Conservation (phyloP, 768 basidiomycete species). For the Mycena rebaudengoi region DNA sequence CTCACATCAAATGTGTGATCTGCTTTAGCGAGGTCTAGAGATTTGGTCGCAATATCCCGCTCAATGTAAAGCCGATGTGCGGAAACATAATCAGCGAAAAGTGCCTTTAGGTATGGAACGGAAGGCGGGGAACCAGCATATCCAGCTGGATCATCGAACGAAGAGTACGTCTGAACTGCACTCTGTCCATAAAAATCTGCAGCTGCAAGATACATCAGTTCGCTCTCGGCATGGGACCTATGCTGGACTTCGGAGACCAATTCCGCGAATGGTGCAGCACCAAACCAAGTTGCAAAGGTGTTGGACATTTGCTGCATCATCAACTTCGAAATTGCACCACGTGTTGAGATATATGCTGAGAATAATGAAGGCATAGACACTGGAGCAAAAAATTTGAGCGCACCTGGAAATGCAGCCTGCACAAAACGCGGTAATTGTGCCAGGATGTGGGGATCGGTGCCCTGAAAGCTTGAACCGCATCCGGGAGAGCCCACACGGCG, state of each 20-base stretch:
- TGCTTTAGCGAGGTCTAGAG: no score
- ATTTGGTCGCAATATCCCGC: neutral
- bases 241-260: neutral
- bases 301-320: no score
- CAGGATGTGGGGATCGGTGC: conserved; percentile 13
- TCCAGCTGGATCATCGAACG: no score
- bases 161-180: no score
- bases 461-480: conserved; percentile 13
- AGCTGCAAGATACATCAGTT: neutral
- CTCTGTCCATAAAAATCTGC: neutral
- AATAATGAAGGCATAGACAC: no score
- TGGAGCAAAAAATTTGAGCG: no score
- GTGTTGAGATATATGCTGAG: no score
- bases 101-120: neutral
- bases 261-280: neutral
- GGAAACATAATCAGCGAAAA: neutral
- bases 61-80: no score
- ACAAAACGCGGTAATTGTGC: conserved; percentile 11
- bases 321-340: no score
- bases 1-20: no score
- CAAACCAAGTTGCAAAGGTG: neutral
- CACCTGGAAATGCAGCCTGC: conserved; percentile 5
- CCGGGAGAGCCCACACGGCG: neutral
- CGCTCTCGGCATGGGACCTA: neutral
- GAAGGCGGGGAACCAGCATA: neutral